Base-by-base conservation (phyloP, 352 stramenopile species). In the Blastocystis sp. region DNA sequence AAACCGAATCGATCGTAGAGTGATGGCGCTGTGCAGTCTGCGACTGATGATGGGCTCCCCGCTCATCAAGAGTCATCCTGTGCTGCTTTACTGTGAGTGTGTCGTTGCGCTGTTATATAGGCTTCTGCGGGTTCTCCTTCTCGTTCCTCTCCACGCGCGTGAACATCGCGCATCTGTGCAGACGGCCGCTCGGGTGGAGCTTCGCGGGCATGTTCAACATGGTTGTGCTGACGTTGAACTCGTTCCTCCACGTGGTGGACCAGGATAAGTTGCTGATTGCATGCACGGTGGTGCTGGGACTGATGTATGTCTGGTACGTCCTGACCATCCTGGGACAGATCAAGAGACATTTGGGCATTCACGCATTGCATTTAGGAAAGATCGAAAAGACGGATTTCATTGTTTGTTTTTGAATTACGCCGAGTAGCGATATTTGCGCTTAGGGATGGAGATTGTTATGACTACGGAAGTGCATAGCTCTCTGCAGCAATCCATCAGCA, bases 61-160 rank as follows among this genome's bases (percentile, higher is more conserved):
- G 0, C 44, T 81, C 1, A 44, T 81, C n/a, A 38, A 81, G n/a
- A 4, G 24, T 4, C 69, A 81, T 61, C 69, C 69, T 9, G 38
- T 81, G 16, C 69, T 81, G 27, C 21, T 64, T 9, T 81, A 63
- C 51, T 81, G 69, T 85, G 8, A 0, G 16, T 16, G 4, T 85
- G 14, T 44, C 4, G 8, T 56, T 38, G 1, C 0, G 2, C 51
- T 34, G 76, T 18, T 61, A 21, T 85, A 9, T 85, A 85, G 75
- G 57, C 48, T 75, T 72, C 40, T 85, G 75, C 24, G 75, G 75
- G 21, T 38, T 85, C 11, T 57, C 75, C n/a, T 75, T 75, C 29
- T 85, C 75, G 24, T 85, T 85, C 75, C 63, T 85, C 24, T 85
- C 75, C 1, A 85, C 75, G 16, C 75, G 53, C 14, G 48, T 76